A percentile compares a stretch with the other conserved stretches of the same genome.
These are phyloP conservation scores for Phytophthora podocarpi DNA, from an alignment of 352 stramenopile species.

Conservation along the genomic window DNA sequence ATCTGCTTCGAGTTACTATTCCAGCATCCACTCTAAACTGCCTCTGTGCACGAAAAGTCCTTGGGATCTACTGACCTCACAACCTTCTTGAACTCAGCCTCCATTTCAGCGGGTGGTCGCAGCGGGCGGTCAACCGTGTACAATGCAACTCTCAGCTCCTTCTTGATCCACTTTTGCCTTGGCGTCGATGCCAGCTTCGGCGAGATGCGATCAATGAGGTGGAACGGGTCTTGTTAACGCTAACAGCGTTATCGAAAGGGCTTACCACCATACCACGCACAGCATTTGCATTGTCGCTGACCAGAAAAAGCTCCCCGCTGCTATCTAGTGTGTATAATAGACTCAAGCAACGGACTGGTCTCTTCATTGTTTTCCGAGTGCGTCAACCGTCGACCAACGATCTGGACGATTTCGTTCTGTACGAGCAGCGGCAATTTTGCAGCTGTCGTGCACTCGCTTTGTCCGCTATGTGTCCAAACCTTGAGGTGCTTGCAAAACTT, in stretches of 20 bases:
- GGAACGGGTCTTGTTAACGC: too few relatives aligned
- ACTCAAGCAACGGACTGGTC: background rate
- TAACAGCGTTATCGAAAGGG: too few relatives aligned
- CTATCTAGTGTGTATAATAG: too few relatives aligned
- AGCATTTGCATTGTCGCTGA: too few relatives aligned
- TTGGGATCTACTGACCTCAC: too few relatives aligned
- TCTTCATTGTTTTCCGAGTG: conserved; percentile 5
- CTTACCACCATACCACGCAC: too few relatives aligned
- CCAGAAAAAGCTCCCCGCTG: too few relatives aligned
- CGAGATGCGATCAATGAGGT: too few relatives aligned
- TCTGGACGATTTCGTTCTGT: conserved; percentile 13
- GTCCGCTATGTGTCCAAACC: background rate
- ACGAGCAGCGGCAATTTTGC: conserved; percentile 12
- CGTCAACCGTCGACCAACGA: background rate
- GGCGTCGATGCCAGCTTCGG: too few relatives aligned
- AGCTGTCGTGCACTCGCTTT: conserved; percentile 2
- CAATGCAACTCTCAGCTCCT: background rate
- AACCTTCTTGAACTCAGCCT: background rate
- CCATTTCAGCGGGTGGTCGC: background rate
- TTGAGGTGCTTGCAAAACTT: conserved; percentile 13
- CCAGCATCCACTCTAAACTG: too few relatives aligned
- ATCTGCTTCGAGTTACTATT: too few relatives aligned
- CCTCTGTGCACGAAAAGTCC: too few relatives aligned
- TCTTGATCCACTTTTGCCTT: background rate
- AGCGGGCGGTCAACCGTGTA: background rate